phyloP scores from a whole-genome alignment of 352 stramenopile genomes.

The Phytophthora macrochlamydospora region DNA sequence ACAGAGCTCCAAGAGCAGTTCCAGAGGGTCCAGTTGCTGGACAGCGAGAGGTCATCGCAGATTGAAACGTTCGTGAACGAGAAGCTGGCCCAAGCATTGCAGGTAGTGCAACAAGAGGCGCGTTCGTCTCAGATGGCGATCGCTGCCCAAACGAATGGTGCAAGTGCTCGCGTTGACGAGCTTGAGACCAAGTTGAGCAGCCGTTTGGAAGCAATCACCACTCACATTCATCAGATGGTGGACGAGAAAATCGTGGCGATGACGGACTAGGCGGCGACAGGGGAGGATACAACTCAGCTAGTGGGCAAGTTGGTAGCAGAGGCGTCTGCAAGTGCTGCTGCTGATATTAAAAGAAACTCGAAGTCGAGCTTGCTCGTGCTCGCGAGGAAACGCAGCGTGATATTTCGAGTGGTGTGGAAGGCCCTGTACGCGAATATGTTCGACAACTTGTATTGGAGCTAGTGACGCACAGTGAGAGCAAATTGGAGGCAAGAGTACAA shows the following conservation, averaged over 20 bases:
- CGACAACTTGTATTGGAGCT: slow-evolving; percentile 4
- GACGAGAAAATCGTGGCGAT: background rate
- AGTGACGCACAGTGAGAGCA: slow-evolving; percentile 2
- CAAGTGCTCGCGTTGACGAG: background rate
- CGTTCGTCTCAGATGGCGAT: background rate
- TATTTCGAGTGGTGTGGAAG: slow-evolving; percentile 7
- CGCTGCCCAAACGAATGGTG: background rate
- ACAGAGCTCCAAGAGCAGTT: slow-evolving; percentile 1
- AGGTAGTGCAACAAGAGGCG: background rate
- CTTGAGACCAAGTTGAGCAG: background rate
- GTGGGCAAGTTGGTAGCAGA: background rate
- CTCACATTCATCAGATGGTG: background rate
- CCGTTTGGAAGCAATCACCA: background rate
- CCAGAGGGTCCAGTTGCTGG: background rate
- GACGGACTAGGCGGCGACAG: background rate
- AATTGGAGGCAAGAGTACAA: slow-evolving; percentile 7
- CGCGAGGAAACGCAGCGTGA: slow-evolving; percentile 9
- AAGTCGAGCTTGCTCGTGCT: slow-evolving; percentile 1
- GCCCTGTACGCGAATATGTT: slow-evolving; percentile 8
- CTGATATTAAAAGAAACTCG: slow-evolving; percentile 4
- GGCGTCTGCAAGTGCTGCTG: slow-evolving; percentile 2
- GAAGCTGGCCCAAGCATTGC: background rate
- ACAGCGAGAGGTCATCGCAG: background rate
- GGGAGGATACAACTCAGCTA: slow-evolving; percentile 8
- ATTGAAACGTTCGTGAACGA: background rate